Percentiles rank a stretch among this genome's conserved stretches.
phyloP scores from a whole-genome alignment of 352 stramenopile species.

The Phytopythium montanum region DNA sequence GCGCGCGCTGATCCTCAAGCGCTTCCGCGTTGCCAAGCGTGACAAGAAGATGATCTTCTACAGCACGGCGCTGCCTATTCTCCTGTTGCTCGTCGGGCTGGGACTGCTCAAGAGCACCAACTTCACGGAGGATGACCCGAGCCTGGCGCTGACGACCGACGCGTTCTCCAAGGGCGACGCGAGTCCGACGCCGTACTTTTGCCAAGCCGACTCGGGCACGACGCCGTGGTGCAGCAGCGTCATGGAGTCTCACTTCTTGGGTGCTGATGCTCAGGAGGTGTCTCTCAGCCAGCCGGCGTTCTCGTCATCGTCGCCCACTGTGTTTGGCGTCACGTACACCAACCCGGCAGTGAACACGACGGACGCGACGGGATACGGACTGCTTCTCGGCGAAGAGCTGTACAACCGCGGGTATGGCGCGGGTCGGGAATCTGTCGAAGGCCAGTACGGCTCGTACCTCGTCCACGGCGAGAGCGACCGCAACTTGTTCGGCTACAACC shows the following conservation, averaged over 20 bases:
- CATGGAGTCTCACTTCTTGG: constrained; percentile 35
- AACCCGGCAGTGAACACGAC: constrained; percentile 37
- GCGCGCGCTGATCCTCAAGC: constrained; percentile 48
- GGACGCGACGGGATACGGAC: constrained; percentile 38
- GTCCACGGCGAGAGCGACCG: constrained; percentile 17
- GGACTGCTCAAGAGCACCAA: constrained; percentile 34
- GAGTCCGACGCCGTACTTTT: constrained; percentile 44
- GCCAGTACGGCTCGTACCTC: constrained; percentile 38
- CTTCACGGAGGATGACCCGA: constrained; percentile 37
- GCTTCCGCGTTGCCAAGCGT: constrained; percentile 52
- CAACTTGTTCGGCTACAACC: constrained; percentile 37
- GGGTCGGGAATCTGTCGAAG: constrained; percentile 43
- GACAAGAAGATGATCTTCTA: constrained; percentile 62
- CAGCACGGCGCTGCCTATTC: constrained; percentile 46
- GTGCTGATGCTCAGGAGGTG: constrained; percentile 21
- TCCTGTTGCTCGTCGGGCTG: constrained; percentile 53
- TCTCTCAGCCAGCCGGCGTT: constrained; percentile 20
- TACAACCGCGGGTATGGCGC: constrained; percentile 31
- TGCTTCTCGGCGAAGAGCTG: constrained; percentile 40
- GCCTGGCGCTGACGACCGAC: constrained; percentile 24
- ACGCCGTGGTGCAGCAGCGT: constrained; percentile 31
- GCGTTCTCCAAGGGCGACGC: constrained; percentile 16
- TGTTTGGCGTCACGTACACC: constrained; percentile 55
- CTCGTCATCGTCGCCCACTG: constrained; percentile 36
- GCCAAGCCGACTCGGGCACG: constrained; percentile 11